These are phyloP conservation scores for Cutaneotrichosporon cutaneum DNA, from an alignment of 1,284 basidiomycete species.

Conservation along the genomic window DNA sequence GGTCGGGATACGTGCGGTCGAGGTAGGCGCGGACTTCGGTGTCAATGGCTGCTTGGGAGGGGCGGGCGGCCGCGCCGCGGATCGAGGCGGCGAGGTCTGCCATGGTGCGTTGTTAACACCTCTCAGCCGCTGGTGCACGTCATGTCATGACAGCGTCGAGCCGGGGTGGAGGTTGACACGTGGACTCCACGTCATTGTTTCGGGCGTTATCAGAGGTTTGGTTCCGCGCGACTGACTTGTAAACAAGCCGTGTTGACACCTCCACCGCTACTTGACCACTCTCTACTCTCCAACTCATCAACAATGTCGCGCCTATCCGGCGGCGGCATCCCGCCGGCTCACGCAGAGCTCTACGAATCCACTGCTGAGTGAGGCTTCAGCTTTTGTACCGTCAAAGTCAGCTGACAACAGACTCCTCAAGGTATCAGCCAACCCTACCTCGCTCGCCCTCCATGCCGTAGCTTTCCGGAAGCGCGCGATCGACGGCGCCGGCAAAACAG, in stretches of 20 bases:
- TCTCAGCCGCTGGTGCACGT: neutral
- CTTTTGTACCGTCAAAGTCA: too few relatives aligned
- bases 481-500: neutral
- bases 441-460: neutral
- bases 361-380: neutral
- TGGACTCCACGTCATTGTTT: neutral
- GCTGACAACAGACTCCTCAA: neutral
- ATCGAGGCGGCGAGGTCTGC: conserved; percentile 11
- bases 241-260: neutral
- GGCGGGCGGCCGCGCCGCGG: conserved; percentile 17
- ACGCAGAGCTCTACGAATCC: neutral
- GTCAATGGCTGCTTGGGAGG: conserved; percentile 14
- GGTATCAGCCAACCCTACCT: neutral
- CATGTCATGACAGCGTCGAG: neutral
- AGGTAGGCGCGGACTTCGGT: conserved; percentile 34
- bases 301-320: neutral
- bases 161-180: neutral
- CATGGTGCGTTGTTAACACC: neutral
- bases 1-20: conserved; percentile 36
- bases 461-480: conserved; percentile 5
- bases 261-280: too few relatives aligned
- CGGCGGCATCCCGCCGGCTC: neutral
- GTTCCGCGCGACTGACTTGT: neutral
- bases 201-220: neutral
- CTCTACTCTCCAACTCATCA: neutral